Evolutionary conservation across 805 yeast species (phyloP), one percentile per base, ranked within the genome.

Genomic region (Priceomyces haplophilus): DNA sequence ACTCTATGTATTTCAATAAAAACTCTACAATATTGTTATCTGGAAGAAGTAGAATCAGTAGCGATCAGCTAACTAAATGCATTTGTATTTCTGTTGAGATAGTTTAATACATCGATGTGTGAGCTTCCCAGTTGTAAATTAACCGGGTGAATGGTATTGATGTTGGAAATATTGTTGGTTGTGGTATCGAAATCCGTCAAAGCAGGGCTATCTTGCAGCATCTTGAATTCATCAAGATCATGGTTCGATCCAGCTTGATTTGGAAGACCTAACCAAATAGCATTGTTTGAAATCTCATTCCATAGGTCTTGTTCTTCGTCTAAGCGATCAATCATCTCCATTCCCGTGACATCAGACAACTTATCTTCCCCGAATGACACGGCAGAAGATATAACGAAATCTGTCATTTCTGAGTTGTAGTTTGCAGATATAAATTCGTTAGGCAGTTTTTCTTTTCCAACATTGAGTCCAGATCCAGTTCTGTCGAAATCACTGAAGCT

Each of bases 271-370:
- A 85, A 61, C 95, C 95, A 85, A 50, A 78, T 81, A 0, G 90
- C 90, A 53, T 84, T 88, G 53, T 76, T 78, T 0, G 89, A 80
- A 42, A 85, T 82, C 48, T 85, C 90, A 54, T 79, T 82, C 95
- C 95, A 85, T 24, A 85, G 62, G 46, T 82, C 58, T 42, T 69
- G 76, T 44, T 71, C 76, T 37, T 69, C 75, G 31, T 64, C 69
- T 21, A 67, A 47, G 44, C 65, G 64, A 0, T 73, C 66, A 30
- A 69, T 55, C 5, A 74, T 75, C 47, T 70, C 76, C 20, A 69
- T 68, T 3, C 73, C 74, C 2, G 66, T 10, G 21, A 18, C 13
- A 19, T 34, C 37, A 8, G 37, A 19, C 11, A 34, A 18, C 23
- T 19, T 19, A 21, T 16, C 37, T 7, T 18, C 24, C 11, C 37